These are phyloP conservation scores for Colletotrichum endophyticum DNA, from an alignment of 2,329 filamentous ascomycete genomes.

Conservation along the genomic window DNA sequence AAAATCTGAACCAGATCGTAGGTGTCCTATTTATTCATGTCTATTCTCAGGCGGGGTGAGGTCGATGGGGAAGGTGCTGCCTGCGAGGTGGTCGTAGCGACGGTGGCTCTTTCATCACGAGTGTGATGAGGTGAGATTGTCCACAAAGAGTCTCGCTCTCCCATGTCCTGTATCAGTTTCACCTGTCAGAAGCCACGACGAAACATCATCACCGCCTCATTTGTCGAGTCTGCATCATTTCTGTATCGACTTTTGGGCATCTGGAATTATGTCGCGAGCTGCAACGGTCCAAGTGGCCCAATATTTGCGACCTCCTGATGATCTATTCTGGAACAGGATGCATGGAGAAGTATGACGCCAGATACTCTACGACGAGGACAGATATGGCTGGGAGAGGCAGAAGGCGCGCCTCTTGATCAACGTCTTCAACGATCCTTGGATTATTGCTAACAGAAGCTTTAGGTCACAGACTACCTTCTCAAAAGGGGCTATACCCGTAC, in stretches of 20 bases:
- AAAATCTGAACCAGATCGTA: conserved; percentile 96
- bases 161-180: not conserved
- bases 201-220: not conserved
- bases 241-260: not conserved
- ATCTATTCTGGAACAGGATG: not conserved
- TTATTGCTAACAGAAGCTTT: not conserved
- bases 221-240: not conserved
- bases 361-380: not conserved
- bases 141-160: not conserved
- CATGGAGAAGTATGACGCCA: not conserved
- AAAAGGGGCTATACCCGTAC: conserved; percentile 95
- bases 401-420: not conserved
- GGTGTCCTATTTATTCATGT: conserved; percentile 41
- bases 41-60: not conserved
- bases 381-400: not conserved
- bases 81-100: not conserved
- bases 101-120: not conserved
- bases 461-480: conserved; percentile 90
- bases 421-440: not conserved
- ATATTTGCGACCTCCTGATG: not conserved
- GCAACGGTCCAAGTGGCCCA: not conserved
- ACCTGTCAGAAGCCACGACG: not conserved
- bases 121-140: not conserved
- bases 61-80: not conserved
- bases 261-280: not conserved